phyloP scores from a whole-genome alignment of 192 early-diverging fungal species.

The Coemansia sp. region DNA sequence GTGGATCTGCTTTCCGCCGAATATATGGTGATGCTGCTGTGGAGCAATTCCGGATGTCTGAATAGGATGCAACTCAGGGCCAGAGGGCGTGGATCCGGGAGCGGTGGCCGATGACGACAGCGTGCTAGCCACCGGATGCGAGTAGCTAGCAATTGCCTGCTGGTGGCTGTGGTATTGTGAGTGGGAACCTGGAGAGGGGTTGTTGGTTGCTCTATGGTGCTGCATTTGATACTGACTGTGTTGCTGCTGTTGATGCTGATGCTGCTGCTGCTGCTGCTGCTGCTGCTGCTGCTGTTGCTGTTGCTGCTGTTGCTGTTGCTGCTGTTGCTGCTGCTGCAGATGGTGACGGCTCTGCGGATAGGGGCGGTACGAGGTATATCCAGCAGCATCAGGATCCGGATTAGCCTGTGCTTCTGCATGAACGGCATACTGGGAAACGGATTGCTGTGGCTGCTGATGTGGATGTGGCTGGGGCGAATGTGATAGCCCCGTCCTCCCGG shows the following conservation, averaged over 20 bases:
- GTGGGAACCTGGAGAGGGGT: slow-evolving; percentile 5
- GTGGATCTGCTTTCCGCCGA: neutral
- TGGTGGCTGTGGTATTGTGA: slow-evolving; percentile 10
- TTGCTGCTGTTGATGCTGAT: slow-evolving; percentile 14
- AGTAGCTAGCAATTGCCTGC: slow-evolving; percentile 2
- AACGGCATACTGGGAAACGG: slow-evolving; percentile 9
- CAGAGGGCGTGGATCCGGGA: neutral
- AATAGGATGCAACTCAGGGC: neutral
- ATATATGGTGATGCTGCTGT: slow-evolving; percentile 6
- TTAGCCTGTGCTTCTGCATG: slow-evolving; percentile 10
- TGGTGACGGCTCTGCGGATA: neutral
- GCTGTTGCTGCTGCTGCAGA: slow-evolving; percentile 15
- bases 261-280: slow-evolving; percentile 7
- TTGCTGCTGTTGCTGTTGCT: neutral
- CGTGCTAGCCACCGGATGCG: slow-evolving; percentile 6
- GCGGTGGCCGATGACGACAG: slow-evolving; percentile 8
- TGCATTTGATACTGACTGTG: slow-evolving; percentile 6
- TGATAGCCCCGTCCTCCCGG: slow-evolving; percentile 16
- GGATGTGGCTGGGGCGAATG: slow-evolving; percentile 30
- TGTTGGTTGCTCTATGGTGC: slow-evolving; percentile 11
- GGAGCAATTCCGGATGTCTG: neutral
- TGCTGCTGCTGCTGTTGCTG: slow-evolving; percentile 14
- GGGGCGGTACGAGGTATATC: slow-evolving; percentile 2
- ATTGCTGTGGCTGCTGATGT: slow-evolving; percentile 8
- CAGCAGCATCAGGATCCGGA: slow-evolving; percentile 4